These are phyloP conservation scores for Leccinellum albellum DNA, from an alignment of 768 basidiomycete genomes.

Conservation along the genomic window DNA sequence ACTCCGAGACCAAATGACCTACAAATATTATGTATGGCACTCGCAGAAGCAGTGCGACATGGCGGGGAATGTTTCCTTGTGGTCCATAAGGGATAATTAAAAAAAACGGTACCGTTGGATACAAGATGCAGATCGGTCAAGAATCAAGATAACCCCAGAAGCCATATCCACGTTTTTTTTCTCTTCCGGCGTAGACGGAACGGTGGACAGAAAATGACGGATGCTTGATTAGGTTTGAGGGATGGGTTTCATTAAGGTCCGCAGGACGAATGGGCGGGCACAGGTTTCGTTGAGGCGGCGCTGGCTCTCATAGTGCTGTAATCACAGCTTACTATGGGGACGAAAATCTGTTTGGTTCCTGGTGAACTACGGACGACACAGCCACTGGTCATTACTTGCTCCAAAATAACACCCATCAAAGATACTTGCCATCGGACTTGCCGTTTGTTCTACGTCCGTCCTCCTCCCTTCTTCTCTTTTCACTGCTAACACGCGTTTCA, in stretches of 20 bases:
- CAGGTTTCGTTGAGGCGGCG: not conserved
- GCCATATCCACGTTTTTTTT: not conserved
- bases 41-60: not conserved
- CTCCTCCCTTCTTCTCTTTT: not conserved
- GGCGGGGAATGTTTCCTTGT: not conserved
- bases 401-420: conserved; percentile 20
- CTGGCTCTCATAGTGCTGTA: not conserved
- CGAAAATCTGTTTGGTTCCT: not conserved
- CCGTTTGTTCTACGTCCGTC: conserved; percentile 20
- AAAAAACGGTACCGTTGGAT: not conserved
- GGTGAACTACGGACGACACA: conserved; percentile 8
- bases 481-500: not conserved
- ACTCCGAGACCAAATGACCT: not conserved
- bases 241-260: not conserved
- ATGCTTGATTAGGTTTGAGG: not conserved
- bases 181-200: not conserved
- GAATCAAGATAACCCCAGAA: not conserved
- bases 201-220: not conserved
- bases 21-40: too few species aligned
- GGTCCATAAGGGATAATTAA: not conserved
- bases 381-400: conserved; percentile 2
- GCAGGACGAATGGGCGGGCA: too few species aligned
- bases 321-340: not conserved
- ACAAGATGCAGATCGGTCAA: not conserved
- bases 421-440: conserved; percentile 22